phyloP scores from a whole-genome alignment of 202 grass and related monocot species.

The Eragrostis tef region DNA sequence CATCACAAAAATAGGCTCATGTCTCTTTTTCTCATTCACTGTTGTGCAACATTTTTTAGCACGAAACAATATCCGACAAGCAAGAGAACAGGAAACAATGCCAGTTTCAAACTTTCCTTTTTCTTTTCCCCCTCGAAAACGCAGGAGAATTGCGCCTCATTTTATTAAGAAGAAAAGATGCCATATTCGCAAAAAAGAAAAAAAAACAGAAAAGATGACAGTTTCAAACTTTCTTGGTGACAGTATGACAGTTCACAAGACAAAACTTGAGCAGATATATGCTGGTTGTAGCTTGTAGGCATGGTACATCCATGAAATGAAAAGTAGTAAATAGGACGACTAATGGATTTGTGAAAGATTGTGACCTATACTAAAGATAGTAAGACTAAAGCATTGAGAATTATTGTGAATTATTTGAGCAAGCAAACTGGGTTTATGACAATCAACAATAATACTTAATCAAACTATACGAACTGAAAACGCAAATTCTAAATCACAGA shows the following conservation, averaged over 20 bases:
- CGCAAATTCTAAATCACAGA: neutral
- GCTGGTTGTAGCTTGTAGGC: neutral
- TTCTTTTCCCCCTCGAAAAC: too few species aligned
- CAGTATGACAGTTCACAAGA: slow-evolving; percentile 22
- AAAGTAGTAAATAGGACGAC: neutral
- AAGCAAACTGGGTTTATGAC: neutral
- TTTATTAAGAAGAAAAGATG: too few species aligned
- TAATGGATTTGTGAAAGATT: neutral
- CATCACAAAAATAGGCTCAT: neutral
- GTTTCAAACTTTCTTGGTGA: slow-evolving; percentile 6
- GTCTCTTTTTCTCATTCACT: neutral
- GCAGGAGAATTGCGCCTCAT: too few species aligned
- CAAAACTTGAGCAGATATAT: neutral
- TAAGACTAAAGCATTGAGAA: neutral
- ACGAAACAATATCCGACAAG: slow-evolving; percentile 6
- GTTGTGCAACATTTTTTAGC: neutral
- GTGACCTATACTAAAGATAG: neutral
- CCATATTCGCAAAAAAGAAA: too few species aligned
- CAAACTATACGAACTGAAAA: neutral
- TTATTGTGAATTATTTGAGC: neutral
- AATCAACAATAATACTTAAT: neutral
- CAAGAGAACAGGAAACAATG: neutral
- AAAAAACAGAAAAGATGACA: neutral
- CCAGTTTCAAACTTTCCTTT: slow-evolving; percentile 12
- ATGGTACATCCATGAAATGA: neutral